Base-by-base conservation (phyloP, 768 basidiomycete genomes). In the Trametes cubensis region DNA sequence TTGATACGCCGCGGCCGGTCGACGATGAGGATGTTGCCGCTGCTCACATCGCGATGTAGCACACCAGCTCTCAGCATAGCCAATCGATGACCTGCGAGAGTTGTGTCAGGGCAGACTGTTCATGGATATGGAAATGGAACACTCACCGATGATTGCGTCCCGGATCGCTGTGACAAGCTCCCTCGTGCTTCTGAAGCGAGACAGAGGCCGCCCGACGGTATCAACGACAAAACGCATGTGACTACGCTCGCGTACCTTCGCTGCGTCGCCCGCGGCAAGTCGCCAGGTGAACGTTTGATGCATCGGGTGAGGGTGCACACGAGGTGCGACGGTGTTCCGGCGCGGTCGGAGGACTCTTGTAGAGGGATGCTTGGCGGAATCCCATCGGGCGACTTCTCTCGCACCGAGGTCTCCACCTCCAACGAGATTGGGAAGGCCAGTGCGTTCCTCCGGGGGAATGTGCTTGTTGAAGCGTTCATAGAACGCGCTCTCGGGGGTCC, bases 71-170 rank as follows among this genome's bases (percentile, higher is more conserved):
- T n/a, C n/a, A 28, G 28, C 55, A 15, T 39, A 17, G 45, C 45
- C 15, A 38, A 6, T 14, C n/a, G 30, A 26, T 57, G 55, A 10
- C 55, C 55, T 57, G 34, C 26, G 0, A 4, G 21, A 17, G 25
- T 15, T 5, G 25, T 8, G 17, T 23, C n/a, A 17, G 2, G 0
- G 7, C 28, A 28, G 7, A 28, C 28, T 28, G 28, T 28, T 28
- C 28, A 28, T 5, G 28, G 30, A 17, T 18, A 14, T 5, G 28
- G 28, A 28, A 4, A 28, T 28, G 28, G 7, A 3, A 28, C 7
- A 28, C 59, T 4, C 38, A 65, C 64, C 64, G 46, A 47, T 26
- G 28, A 65, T 58, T 1, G 64, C 64, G 34, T 65, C 60, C 14
- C 57, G 60, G 0, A 65, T 26, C 14, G 56, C 55, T 18, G 30